These are phyloP conservation scores for Scleroderma bovista DNA, from an alignment of 768 basidiomycete species.

Conservation along the genomic window DNA sequence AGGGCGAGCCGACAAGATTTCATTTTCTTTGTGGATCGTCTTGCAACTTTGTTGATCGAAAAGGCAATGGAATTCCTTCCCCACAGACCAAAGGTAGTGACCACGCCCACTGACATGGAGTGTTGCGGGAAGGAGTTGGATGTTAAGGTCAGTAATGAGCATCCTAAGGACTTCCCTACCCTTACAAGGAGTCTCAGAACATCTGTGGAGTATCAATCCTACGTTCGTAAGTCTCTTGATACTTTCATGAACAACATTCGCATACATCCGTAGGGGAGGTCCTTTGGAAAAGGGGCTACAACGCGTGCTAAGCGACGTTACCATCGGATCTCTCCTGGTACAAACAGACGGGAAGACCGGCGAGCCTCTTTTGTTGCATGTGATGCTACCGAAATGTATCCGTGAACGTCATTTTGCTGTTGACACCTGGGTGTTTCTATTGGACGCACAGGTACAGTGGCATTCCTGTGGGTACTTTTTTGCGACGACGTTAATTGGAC, in stretches of 20 bases:
- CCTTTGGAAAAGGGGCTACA: conserved; percentile 89
- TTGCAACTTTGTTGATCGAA: conserved; percentile 82
- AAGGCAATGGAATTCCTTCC: conserved; percentile 81
- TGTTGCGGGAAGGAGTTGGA: conserved; percentile 58
- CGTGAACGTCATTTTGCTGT: conserved; percentile 59
- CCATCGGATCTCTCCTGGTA: conserved; percentile 84
- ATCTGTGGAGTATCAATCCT: conserved; percentile 88
- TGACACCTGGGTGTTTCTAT: conserved; percentile 76
- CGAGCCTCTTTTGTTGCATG: conserved; percentile 83
- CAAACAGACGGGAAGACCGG: conserved; percentile 82
- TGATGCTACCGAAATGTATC: conserved; percentile 70
- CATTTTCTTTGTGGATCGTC: conserved; percentile 85
- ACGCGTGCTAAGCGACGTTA: conserved; percentile 79
- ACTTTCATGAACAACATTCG: conserved; percentile 5
- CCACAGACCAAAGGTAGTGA: conserved; percentile 51
- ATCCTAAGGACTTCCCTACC: not conserved
- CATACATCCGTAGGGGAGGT: conserved; percentile 56
- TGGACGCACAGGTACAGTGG: conserved; percentile 74
- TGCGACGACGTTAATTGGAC: not conserved
- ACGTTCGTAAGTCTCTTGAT: conserved; percentile 58
- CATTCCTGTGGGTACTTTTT: not conserved
- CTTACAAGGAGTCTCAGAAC: conserved; percentile 35
- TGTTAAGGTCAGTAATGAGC: conserved; percentile 41
- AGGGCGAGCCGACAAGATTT: conserved; percentile 79
- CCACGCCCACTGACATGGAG: conserved; percentile 59